A percentile compares a stretch with the other conserved stretches of the same genome.
Conservation (phyloP, 2,329 filamentous ascomycete species). For the Aspergillus sp. region DNA sequence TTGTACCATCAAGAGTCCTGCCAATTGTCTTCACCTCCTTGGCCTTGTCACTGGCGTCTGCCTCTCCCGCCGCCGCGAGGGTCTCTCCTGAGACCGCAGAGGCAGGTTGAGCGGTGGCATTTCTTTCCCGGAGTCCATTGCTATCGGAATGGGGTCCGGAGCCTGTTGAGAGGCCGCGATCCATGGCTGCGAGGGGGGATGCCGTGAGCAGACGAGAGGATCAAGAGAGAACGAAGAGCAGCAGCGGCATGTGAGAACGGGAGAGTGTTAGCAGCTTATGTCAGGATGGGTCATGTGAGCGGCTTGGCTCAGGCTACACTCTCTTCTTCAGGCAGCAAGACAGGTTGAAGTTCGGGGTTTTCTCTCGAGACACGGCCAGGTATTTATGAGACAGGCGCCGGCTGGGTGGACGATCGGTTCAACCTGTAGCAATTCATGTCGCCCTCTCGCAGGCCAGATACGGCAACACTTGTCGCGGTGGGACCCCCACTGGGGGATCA, state of each 20-base stretch:
- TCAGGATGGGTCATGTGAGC: conserved; percentile 10
- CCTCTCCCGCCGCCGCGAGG: conserved; percentile 20
- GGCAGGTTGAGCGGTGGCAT: conserved; percentile 26
- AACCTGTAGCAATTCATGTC: no score
- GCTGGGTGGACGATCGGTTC: no score
- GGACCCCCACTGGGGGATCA: background rate
- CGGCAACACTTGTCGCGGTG: background rate
- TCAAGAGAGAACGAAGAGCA: background rate
- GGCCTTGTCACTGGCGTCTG: conserved; percentile 39
- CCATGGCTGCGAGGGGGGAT: conserved; percentile 20
- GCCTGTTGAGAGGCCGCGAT: conserved; percentile 30
- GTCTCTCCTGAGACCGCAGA: conserved; percentile 42
- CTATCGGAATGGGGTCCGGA: conserved; percentile 21
- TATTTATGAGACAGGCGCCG: no score
- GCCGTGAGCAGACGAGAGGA: conserved; percentile 3
- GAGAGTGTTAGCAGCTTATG: no score
- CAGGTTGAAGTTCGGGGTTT: no score
- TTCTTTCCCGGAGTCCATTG: conserved; percentile 42
- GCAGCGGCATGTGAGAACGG: conserved; percentile 12
- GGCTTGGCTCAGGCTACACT: background rate
- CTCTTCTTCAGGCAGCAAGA: no score
- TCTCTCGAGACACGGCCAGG: background rate
- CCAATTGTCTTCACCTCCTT: conserved; percentile 73
- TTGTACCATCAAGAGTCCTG: conserved; percentile 78
- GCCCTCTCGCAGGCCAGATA: background rate